phyloP scores from a whole-genome alignment of 805 yeast species.

The Saturnispora halmiae region DNA sequence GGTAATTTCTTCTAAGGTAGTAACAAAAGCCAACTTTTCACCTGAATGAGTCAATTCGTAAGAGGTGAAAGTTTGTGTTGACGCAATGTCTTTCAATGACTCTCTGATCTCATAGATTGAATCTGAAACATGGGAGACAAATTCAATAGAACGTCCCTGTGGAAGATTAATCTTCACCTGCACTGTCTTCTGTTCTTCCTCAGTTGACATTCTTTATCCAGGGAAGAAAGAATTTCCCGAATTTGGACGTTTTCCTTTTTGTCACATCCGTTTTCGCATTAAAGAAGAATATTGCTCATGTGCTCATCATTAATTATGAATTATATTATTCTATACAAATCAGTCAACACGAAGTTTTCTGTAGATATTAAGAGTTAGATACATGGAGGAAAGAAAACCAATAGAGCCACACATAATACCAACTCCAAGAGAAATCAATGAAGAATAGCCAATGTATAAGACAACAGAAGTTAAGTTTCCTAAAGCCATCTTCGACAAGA shows the following conservation, averaged over 20 bases:
- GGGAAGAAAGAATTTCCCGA: background rate
- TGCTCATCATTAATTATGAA: background rate
- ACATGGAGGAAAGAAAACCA: conserved; percentile 68
- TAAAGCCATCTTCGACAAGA: conserved; percentile 59
- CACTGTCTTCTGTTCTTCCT: conserved; percentile 6
- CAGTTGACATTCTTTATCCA: background rate
- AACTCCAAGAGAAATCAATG: conserved; percentile 56
- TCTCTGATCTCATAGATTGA: conserved; percentile 49
- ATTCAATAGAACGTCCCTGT: conserved; percentile 2
- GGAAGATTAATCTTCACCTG: conserved; percentile 12
- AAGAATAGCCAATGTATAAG: conserved; percentile 75
- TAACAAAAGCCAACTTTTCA: conserved; percentile 19
- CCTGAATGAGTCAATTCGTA: conserved; percentile 39
- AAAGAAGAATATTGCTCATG: background rate
- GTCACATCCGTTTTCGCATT: background rate
- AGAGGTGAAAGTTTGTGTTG: conserved; percentile 51
- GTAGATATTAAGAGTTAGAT: conserved; percentile 72
- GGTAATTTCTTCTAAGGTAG: conserved; percentile 19
- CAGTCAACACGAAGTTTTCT: conserved; percentile 80
- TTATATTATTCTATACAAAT: background rate
- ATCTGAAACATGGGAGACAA: conserved; percentile 2
- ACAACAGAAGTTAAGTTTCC: conserved; percentile 70
- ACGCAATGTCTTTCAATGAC: conserved; percentile 47
- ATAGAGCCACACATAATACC: conserved; percentile 83
- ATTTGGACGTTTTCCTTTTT: background rate